Evolutionary conservation across 73 alveolate species (phyloP).

Genomic region (Tetrahymena malaccensis): DNA sequence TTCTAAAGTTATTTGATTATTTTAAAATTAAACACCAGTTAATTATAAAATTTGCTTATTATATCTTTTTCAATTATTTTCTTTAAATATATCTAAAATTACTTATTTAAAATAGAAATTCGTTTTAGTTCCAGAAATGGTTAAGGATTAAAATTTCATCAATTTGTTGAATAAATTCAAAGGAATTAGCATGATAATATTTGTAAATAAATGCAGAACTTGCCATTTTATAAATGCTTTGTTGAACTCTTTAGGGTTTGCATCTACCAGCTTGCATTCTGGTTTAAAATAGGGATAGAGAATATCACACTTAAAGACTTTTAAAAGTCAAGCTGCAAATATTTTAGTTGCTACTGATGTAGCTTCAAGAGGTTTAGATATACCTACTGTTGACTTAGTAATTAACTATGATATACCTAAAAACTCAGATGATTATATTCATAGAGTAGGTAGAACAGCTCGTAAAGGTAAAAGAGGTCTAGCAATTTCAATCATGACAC

Average conservation of each 20-base stretch:
- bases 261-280: conserved; percentile 40
- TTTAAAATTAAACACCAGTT: too few relatives aligned
- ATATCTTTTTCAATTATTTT: too few relatives aligned
- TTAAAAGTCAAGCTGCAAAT: conserved; percentile 68
- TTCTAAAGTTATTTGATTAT: too few relatives aligned
- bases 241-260: conserved; percentile 42
- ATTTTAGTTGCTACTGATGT: conserved; percentile 96
- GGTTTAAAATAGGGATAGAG: conserved; percentile 62
- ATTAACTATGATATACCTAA: conserved; percentile 90
- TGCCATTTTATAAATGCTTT: conserved; percentile 52
- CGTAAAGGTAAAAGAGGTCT: conserved; percentile 96
- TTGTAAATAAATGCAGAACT: conserved; percentile 70
- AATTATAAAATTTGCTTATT: neutral
- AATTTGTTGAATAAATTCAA: conserved; percentile 62
- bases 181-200: conserved; percentile 66
- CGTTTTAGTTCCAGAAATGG: conserved; percentile 79
- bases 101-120: conserved; percentile 32
- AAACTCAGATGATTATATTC: conserved; percentile 83
- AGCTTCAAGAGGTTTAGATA: conserved; percentile 96
- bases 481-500: conserved; percentile 85
- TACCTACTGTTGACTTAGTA: conserved; percentile 88
- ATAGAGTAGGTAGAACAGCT: conserved; percentile 98
- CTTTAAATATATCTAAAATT: too few relatives aligned
- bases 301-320: conserved; percentile 76
- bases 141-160: conserved; percentile 79